Conservation (phyloP, 345 rosid genomes). For the Hibiscus syriacus region DNA sequence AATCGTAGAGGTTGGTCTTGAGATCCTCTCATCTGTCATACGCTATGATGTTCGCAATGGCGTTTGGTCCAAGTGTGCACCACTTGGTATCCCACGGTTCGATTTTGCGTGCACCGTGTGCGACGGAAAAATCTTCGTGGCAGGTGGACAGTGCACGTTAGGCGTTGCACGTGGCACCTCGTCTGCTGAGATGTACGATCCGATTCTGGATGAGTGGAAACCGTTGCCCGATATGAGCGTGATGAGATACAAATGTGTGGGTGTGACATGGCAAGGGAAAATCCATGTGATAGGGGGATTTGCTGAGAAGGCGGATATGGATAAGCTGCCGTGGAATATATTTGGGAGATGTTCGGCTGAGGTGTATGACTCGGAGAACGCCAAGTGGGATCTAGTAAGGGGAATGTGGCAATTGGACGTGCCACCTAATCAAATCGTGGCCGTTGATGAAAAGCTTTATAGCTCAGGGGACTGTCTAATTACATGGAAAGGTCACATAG, state of each 20-base stretch:
- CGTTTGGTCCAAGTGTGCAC: slow-evolving; percentile 27
- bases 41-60: slow-evolving; percentile 17
- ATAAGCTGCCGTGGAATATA: slow-evolving; percentile 17
- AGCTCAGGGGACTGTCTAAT: slow-evolving; percentile 54
- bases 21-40: slow-evolving; percentile 19
- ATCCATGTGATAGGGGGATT: slow-evolving; percentile 43
- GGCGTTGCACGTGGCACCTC: slow-evolving; percentile 18
- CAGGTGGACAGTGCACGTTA: slow-evolving; percentile 33
- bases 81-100: slow-evolving; percentile 22
- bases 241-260: slow-evolving; percentile 40
- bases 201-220: slow-evolving; percentile 23
- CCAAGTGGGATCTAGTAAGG: slow-evolving; percentile 33
- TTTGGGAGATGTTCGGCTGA: slow-evolving; percentile 48
- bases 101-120: slow-evolving; percentile 36
- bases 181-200: slow-evolving; percentile 32
- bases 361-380: slow-evolving; percentile 27
- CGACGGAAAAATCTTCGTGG: slow-evolving; percentile 32
- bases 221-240: slow-evolving; percentile 28
- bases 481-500: slow-evolving; percentile 50
- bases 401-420: slow-evolving; percentile 56
- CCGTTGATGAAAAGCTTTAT: slow-evolving; percentile 27
- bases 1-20: slow-evolving; percentile 13
- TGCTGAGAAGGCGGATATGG: slow-evolving; percentile 19
- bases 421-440: slow-evolving; percentile 55
- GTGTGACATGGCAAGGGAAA: slow-evolving; percentile 39